Percentiles rank a stretch among this genome's conserved stretches.
phyloP scores from a whole-genome alignment of 148 eudicot species.

The Euryodendron excelsum region DNA sequence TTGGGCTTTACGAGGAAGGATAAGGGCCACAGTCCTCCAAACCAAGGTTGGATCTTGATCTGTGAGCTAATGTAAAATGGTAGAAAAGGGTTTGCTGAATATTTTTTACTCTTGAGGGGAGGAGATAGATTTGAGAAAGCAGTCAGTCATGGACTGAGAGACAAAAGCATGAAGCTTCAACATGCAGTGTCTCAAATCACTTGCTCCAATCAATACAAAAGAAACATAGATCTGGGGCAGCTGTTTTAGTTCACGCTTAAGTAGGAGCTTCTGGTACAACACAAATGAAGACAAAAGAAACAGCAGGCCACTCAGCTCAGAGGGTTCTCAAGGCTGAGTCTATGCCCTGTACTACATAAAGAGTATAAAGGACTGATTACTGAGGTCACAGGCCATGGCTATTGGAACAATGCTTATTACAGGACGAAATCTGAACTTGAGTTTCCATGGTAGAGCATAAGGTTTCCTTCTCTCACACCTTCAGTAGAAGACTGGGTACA shows the following conservation, averaged over 20 bases:
- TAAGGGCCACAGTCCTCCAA: not conserved
- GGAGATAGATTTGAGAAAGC: not conserved
- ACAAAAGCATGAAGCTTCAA: not conserved
- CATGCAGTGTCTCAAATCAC: not conserved
- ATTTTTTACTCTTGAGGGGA: too few species aligned
- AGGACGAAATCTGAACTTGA: not conserved
- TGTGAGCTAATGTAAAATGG: too few species aligned
- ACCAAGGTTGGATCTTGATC: too few species aligned
- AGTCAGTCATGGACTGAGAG: not conserved
- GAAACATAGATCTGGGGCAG: not conserved
- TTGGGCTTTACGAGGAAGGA: not conserved
- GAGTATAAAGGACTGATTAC: not conserved
- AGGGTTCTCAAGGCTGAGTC: not conserved
- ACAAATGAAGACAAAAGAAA: not conserved
- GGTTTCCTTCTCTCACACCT: constrained; percentile 1
- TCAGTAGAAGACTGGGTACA: not conserved
- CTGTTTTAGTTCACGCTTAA: not conserved
- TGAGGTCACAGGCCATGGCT: too few species aligned
- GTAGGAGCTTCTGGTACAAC: not conserved
- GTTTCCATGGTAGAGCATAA: not conserved
- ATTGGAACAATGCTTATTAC: not conserved
- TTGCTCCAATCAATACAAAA: not conserved
- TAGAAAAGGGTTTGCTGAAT: too few species aligned
- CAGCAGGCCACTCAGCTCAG: not conserved
- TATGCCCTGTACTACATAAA: not conserved